phyloP scores from a whole-genome alignment of 2,329 filamentous ascomycete genomes.

The Ophiostoma ips region DNA sequence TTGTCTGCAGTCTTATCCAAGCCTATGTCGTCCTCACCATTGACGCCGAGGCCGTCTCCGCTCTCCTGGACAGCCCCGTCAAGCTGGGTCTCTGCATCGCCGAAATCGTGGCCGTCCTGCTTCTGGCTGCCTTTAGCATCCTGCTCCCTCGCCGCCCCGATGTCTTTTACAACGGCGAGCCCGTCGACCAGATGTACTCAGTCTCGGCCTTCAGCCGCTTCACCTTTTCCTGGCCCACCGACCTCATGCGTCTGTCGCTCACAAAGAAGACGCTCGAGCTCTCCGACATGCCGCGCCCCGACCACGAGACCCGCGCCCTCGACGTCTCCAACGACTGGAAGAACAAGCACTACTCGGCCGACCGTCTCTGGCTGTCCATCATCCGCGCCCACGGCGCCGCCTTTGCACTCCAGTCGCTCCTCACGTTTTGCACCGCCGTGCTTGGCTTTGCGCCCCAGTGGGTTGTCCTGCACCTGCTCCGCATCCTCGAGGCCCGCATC shows the following conservation, averaged over 20 bases:
- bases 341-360: constrained; percentile 26
- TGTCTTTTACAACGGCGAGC: constrained; percentile 43
- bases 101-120: constrained; percentile 31
- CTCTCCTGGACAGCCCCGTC: constrained; percentile 19
- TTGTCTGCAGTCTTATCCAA: constrained; percentile 33
- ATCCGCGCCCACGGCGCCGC: constrained; percentile 40
- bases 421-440: constrained; percentile 40
- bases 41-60: constrained; percentile 25
- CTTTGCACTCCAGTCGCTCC: constrained; percentile 43
- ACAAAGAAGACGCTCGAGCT: constrained; percentile 47
- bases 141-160: constrained; percentile 53
- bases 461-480: constrained; percentile 51
- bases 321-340: constrained; percentile 38
- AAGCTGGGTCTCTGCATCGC: constrained; percentile 32
- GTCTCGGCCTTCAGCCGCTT: constrained; percentile 45
- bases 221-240: constrained; percentile 50
- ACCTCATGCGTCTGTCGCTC: constrained; percentile 39
- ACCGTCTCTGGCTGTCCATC: constrained; percentile 46
- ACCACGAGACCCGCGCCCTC: constrained; percentile 38
- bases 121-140: constrained; percentile 34
- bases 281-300: constrained; percentile 46
- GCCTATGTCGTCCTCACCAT: constrained; percentile 31
- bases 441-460: constrained; percentile 59
- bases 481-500: constrained; percentile 43
- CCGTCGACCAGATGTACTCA: constrained; percentile 51